Evolutionary conservation across 257 asterid genomes (phyloP).

Genomic region (Prunella vulgaris): DNA sequence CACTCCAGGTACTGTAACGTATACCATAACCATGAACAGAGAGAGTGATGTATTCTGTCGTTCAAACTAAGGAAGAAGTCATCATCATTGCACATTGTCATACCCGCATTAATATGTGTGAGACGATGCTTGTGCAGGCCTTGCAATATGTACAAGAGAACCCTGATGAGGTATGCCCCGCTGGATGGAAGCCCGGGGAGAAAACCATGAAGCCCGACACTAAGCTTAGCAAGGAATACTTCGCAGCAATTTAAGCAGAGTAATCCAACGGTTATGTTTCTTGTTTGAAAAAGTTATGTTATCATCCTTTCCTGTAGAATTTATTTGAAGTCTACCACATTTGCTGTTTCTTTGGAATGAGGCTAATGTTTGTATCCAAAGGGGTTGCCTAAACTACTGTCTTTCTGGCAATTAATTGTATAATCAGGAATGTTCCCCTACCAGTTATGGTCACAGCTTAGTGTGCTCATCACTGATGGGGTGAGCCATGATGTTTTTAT

Average conservation of each 20-base stretch:
- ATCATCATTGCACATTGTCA: neutral
- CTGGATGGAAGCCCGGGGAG: constrained; percentile 99
- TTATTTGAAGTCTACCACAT: neutral
- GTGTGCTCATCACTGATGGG: neutral
- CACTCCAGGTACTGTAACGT: constrained; percentile 68
- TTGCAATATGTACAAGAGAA: constrained; percentile 90
- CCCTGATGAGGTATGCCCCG: constrained; percentile 99
- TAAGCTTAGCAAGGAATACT: constrained; percentile 92
- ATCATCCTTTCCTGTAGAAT: constrained; percentile 1
- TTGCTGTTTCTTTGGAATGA: constrained; percentile 1
- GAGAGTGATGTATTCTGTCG: neutral
- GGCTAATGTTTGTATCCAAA: neutral
- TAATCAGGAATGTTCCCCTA: neutral
- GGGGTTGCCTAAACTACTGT: neutral
- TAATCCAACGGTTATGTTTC: neutral
- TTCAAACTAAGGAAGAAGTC: neutral
- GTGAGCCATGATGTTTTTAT: neutral
- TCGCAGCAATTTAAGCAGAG: constrained; percentile 54
- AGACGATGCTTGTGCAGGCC: constrained; percentile 51
- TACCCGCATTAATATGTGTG: neutral
- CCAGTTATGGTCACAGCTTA: neutral
- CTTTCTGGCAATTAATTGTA: neutral
- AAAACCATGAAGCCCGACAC: constrained; percentile 97
- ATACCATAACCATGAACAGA: neutral
- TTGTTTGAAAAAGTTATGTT: constrained; percentile 21